These are phyloP conservation scores for Schizopora paradoxa DNA, from an alignment of 1,284 basidiomycete species.

Conservation along the genomic window DNA sequence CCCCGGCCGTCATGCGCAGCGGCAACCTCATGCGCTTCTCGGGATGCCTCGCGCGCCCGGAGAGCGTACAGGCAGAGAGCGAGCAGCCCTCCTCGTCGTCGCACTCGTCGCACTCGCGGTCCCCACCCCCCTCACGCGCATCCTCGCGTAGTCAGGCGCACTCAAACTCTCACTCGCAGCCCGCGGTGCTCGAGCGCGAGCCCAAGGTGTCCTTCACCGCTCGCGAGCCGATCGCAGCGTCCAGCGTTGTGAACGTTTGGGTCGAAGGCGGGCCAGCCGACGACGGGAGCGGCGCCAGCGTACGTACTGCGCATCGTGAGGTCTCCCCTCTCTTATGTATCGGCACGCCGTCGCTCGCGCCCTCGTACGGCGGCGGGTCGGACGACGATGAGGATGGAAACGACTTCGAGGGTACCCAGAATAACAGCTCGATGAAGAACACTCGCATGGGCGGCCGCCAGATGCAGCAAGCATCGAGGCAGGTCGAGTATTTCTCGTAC, in stretches of 20 bases:
- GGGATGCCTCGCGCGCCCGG: conserved; percentile 14
- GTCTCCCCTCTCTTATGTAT: too few relatives aligned
- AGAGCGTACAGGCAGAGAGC: conserved; percentile 8
- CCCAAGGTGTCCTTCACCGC: conserved; percentile 8
- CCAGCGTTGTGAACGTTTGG: conserved; percentile 9
- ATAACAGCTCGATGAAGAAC: too few relatives aligned
- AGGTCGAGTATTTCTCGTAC: conserved; percentile 13
- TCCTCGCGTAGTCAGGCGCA: too few relatives aligned
- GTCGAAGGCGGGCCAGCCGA: neutral
- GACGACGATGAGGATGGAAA: neutral
- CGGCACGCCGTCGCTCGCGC: neutral
- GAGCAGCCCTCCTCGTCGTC: neutral
- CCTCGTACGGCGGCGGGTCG: neutral
- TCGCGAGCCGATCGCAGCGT: conserved; percentile 15
- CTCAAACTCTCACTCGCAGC: too few relatives aligned
- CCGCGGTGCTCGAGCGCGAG: too few relatives aligned
- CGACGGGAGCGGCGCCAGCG: too few relatives aligned
- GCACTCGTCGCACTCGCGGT: too few relatives aligned
- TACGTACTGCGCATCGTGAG: neutral
- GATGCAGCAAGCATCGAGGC: neutral
- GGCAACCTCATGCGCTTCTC: conserved; percentile 8
- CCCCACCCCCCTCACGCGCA: too few relatives aligned
- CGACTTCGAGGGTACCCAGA: too few relatives aligned
- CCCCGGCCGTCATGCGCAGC: neutral
- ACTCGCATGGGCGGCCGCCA: too few relatives aligned